Conservation (phyloP, 1,284 basidiomycete species). For the Ganoderma multipileum region DNA sequence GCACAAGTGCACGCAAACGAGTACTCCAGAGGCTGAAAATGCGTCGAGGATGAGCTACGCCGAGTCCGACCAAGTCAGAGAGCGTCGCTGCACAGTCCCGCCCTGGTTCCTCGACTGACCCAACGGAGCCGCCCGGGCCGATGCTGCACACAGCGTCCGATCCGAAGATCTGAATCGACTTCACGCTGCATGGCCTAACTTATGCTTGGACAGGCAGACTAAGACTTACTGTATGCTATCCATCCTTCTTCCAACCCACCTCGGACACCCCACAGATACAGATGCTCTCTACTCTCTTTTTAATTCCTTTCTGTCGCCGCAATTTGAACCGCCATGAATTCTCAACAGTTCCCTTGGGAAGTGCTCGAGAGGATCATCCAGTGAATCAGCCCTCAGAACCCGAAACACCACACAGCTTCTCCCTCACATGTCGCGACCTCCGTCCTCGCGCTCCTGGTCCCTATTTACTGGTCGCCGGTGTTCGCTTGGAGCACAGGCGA, state of each 20-base stretch:
- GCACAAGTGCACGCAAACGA: background rate
- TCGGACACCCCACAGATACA: too few relatives aligned
- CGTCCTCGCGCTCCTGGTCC: background rate
- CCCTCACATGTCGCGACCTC: background rate
- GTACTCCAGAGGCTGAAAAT: too few relatives aligned
- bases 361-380: background rate
- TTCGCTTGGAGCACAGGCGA: background rate
- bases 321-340: conserved; percentile 20
- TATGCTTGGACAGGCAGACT: too few relatives aligned
- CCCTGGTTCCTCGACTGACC: background rate
- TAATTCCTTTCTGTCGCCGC: too few relatives aligned
- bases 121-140: background rate
- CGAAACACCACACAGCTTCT: background rate
- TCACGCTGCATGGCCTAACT: too few relatives aligned
- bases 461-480: background rate
- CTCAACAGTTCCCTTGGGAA: background rate
- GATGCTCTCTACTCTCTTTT: background rate
- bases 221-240: too few relatives aligned
- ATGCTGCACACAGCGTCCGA: background rate
- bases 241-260: too few relatives aligned
- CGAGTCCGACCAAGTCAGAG: background rate
- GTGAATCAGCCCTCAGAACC: background rate
- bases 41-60: background rate
- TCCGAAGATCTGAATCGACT: too few relatives aligned
- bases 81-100: background rate